Percentiles rank a stretch among this genome's conserved stretches.
phyloP scores from a whole-genome alignment of 2,329 filamentous ascomycete species.

The Pseudopyricularia javanii region DNA sequence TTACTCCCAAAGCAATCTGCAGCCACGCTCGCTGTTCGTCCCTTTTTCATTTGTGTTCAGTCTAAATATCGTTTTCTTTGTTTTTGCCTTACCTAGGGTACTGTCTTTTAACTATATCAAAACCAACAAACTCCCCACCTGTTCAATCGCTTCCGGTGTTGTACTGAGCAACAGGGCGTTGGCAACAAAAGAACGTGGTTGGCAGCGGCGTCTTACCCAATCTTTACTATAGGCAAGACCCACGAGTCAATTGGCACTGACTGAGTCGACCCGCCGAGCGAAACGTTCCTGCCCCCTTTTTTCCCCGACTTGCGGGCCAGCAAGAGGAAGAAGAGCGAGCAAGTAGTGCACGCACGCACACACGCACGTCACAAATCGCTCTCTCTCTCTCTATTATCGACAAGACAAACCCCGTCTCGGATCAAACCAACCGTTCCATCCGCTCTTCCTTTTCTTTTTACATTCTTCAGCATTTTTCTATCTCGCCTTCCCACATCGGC shows the following conservation, averaged over 20 bases:
- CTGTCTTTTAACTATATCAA: neutral
- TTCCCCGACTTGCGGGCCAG: neutral
- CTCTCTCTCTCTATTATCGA: neutral
- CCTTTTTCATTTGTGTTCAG: no score
- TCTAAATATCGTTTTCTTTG: neutral
- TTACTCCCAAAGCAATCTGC: neutral
- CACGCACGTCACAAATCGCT: neutral
- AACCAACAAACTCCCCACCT: neutral
- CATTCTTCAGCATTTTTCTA: neutral
- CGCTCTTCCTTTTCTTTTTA: neutral
- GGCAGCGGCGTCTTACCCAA: neutral
- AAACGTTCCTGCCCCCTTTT: conserved; percentile 1
- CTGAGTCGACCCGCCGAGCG: neutral
- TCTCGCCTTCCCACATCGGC: neutral
- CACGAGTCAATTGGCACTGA: neutral
- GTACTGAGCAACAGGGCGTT: neutral
- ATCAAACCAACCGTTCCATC: neutral
- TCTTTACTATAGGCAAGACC: neutral
- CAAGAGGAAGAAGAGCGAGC: neutral
- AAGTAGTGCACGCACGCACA: no score
- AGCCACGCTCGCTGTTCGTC: neutral
- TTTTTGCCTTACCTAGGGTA: neutral
- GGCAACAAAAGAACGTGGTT: neutral
- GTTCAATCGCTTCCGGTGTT: neutral
- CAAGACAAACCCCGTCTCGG: neutral